These are phyloP conservation scores for Amoebophrya sp. DNA, from an alignment of 169 alveolate species.

Conservation along the genomic window DNA sequence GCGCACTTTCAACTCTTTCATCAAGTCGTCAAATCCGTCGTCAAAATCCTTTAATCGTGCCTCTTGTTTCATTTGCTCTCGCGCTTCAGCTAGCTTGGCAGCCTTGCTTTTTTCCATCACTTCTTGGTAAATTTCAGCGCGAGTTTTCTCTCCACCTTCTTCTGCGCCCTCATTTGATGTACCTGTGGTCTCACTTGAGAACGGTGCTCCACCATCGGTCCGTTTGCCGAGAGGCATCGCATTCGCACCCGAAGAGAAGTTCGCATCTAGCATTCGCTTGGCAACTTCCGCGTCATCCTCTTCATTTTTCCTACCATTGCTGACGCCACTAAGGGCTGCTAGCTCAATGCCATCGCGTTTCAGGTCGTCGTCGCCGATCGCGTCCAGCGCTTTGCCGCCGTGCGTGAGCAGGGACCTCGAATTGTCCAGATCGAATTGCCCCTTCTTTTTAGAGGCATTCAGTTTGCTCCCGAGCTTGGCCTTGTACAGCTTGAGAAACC, in stretches of 20 bases:
- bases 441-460: neutral
- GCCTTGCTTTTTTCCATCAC: neutral
- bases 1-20: neutral
- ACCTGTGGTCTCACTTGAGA: neutral
- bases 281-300: neutral
- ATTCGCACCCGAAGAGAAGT: neutral
- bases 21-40: neutral
- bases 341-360: neutral
- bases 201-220: too few species aligned
- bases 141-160: too few species aligned
- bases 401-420: neutral
- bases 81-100: neutral
- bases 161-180: neutral
- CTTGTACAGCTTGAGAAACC: neutral
- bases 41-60: neutral
- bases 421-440: neutral
- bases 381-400: neutral
- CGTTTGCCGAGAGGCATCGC: too few species aligned
- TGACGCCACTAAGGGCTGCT: neutral
- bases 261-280: neutral
- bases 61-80: neutral
- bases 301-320: neutral
- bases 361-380: neutral
- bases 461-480: neutral
- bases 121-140: neutral